Base-by-base conservation (phyloP, 352 stramenopile genomes). In the Hyphochytrium catenoides region DNA sequence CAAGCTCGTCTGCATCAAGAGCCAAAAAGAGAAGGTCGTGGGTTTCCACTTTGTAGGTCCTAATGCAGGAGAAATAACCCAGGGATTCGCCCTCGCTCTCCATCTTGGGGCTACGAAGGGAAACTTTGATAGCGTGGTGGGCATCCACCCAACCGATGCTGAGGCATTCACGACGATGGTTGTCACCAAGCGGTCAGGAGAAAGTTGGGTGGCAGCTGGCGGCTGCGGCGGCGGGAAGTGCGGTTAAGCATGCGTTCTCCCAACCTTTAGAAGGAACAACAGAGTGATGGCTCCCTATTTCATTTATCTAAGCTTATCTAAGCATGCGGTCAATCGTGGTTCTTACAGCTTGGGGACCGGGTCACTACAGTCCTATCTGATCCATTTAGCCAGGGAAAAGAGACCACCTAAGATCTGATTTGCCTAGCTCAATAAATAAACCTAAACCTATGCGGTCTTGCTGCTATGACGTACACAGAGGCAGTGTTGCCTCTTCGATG, bases 191-290 rank as follows among this genome's bases (percentile, higher is more conserved):
- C 41, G 46, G 19, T 56, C 41, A 8, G 53, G 52, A 31, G 27
- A 41, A 2, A 38, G 26, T 37, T 62, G 44, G 18, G 38, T 47
- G 18, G 53, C 52, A 14, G 41, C 35, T 12, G 42, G 42, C 8
- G 52, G 53, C 21, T 62, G 53, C 41, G 53, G 53, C 3, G 52
- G 52, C 19, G 53, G 53, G 26, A 37, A 50, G 25, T 62, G 53
- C 26, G 53, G 53, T 33, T 62, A 47, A 43, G 12, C 23, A 19
- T 18, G 6, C 2, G 15, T 39, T 35, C 30, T 34, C 11, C 7
- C 2, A 1, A 34, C n/a, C 7, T 34, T n/a, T n/a, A n/a, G n/a
- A n/a, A n/a, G n/a, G n/a, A n/a, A n/a, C n/a, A n/a, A n/a, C n/a
- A n/a, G n/a, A n/a, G n/a, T n/a, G n/a, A n/a, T n/a, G n/a, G n/a